A percentile compares a stretch with the other conserved stretches of the same genome.
phyloP scores from a whole-genome alignment of 2,329 filamentous ascomycete genomes.

The Cladosporium halotolerans region DNA sequence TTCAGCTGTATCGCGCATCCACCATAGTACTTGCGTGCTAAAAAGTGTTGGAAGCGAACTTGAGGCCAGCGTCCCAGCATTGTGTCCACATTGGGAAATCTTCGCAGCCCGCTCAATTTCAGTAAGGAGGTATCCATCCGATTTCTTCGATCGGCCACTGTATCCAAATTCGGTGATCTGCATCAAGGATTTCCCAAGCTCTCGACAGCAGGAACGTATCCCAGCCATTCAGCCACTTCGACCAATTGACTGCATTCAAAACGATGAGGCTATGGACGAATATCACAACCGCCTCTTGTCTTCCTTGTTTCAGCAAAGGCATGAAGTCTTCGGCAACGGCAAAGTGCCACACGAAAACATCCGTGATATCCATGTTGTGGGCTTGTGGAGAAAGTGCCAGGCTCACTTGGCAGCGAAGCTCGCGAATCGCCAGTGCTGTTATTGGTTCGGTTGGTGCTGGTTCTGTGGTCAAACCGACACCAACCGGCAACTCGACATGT shows the following conservation, averaged over 20 bases:
- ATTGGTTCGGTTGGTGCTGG: no score
- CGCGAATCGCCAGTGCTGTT: no score
- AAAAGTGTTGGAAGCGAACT: no score
- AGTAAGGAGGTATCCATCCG: background rate
- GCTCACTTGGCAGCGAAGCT: background rate
- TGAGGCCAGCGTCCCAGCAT: no score
- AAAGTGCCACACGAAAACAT: slow-evolving; percentile 5
- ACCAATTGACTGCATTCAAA: background rate
- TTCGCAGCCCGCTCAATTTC: no score
- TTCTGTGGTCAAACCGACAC: no score
- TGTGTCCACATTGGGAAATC: no score
- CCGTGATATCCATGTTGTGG: background rate
- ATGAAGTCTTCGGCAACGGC: background rate
- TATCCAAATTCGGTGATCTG: background rate
- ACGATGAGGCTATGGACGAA: slow-evolving; percentile 1
- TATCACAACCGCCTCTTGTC: background rate
- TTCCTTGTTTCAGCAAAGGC: background rate
- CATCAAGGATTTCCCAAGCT: background rate
- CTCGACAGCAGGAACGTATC: slow-evolving; percentile 1
- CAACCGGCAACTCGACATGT: no score
- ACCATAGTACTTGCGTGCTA: no score
- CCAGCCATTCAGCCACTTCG: slow-evolving; percentile 1
- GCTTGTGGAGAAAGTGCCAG: background rate
- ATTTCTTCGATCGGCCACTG: slow-evolving; percentile 8
- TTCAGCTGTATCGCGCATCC: no score